A percentile compares a stretch with the other conserved stretches of the same genome.
Conservation (phyloP, 306 rosid genomes). For the Alnus glutinosa region DNA sequence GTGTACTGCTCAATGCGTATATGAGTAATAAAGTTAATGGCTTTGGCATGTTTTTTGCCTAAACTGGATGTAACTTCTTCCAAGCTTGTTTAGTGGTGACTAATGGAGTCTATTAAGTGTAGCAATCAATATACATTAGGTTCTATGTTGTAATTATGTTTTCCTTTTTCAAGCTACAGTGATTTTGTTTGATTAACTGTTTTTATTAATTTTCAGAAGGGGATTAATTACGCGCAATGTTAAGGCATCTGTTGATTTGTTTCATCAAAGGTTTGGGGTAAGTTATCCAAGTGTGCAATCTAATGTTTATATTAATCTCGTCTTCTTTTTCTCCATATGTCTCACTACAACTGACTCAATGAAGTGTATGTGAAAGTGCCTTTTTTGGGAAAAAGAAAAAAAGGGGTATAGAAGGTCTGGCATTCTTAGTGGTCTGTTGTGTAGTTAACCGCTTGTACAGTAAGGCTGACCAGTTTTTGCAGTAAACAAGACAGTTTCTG, state of each 20-base stretch:
- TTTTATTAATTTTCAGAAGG: constrained; percentile 49
- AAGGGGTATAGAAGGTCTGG: background rate
- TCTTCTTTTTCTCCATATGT: background rate
- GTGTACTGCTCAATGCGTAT: background rate
- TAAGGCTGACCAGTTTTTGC: background rate
- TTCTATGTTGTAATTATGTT: constrained; percentile 6
- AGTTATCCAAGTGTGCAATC: constrained; percentile 29
- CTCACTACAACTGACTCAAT: background rate
- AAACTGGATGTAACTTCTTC: background rate
- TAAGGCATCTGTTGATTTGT: constrained; percentile 72
- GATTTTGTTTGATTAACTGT: constrained; percentile 8
- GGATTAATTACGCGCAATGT: constrained; percentile 88
- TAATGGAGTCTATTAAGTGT: background rate
- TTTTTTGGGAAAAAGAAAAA: background rate
- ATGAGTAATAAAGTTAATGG: background rate
- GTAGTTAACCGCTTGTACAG: background rate
- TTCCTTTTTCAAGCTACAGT: background rate
- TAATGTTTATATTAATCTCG: background rate
- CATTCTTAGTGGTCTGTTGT: background rate
- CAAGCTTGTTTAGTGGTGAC: background rate
- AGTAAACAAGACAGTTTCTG: background rate
- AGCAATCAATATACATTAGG: background rate
- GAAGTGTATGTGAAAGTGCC: background rate
- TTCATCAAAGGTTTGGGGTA: constrained; percentile 84
- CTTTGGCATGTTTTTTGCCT: background rate